Conservation (phyloP, 768 basidiomycete genomes). For the Mycena venus region DNA sequence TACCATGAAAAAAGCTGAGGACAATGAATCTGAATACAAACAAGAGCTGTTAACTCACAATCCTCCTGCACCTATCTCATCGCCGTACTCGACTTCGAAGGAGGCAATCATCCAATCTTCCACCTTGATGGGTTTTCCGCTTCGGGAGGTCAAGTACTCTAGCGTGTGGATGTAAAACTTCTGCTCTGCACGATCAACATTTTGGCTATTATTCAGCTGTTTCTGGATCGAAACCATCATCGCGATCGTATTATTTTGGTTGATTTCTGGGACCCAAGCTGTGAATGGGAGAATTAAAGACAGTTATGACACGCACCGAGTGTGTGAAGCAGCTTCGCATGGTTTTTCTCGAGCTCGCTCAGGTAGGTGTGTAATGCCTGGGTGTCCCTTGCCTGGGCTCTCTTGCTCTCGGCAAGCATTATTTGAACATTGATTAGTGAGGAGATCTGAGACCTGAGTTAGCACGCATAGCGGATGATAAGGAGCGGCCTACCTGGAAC, state of each 20-base stretch:
- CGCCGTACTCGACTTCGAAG: conserved; percentile 28
- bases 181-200: conserved; percentile 10
- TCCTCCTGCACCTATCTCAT: conserved; percentile 29
- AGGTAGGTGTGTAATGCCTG: conserved; percentile 5
- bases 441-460: conserved; percentile 10
- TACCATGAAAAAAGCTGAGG: not conserved
- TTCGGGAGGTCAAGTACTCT: conserved; percentile 14
- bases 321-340: conserved; percentile 3
- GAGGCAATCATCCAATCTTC: too few relatives aligned
- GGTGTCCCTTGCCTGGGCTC: conserved; percentile 13
- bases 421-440: conserved; percentile 15
- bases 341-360: not conserved
- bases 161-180: conserved; percentile 24
- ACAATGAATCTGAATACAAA: not conserved
- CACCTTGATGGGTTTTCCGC: too few relatives aligned
- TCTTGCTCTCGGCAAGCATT: conserved; percentile 8
- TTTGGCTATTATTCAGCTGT: not conserved
- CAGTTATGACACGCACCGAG: not conserved
- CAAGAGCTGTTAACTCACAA: conserved; percentile 15
- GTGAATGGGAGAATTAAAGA: not conserved
- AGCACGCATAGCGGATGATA: not conserved
- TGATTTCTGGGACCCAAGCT: conserved; percentile 3
- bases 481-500: not conserved
- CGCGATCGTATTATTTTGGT: conserved; percentile 24
- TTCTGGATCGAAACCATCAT: conserved; percentile 34